These are phyloP conservation scores for Alternaria triticimaculans DNA, from an alignment of 2,329 filamentous ascomycete species.

Conservation along the genomic window DNA sequence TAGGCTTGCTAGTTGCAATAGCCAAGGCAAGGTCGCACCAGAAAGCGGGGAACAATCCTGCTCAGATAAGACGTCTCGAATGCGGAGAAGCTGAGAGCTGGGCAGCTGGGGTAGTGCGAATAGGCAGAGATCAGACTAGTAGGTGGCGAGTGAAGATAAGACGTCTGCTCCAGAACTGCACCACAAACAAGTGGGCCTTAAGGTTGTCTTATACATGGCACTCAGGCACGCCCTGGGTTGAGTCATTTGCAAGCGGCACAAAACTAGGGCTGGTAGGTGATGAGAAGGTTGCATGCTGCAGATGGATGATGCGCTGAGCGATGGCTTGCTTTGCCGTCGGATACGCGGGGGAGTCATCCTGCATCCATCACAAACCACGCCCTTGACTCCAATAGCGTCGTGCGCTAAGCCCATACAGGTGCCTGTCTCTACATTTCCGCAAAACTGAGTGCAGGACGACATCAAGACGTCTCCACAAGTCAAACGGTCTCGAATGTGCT, in stretches of 20 bases:
- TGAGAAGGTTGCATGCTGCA: conserved; percentile 22
- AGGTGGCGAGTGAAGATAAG: conserved; percentile 12
- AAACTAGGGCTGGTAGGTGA: not conserved
- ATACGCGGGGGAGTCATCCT: conserved; percentile 11
- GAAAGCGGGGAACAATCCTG: conserved; percentile 6
- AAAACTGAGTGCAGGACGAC: not conserved
- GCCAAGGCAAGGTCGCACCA: conserved; percentile 14
- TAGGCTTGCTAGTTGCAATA: conserved; percentile 10
- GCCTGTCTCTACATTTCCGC: not conserved
- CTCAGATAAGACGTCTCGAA: conserved; percentile 20
- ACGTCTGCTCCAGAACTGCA: not conserved
- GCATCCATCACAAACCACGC: conserved; percentile 14
- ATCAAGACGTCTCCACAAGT: not conserved
- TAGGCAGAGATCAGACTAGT: not conserved
- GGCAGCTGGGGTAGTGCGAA: conserved; percentile 10
- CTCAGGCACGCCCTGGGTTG: conserved; percentile 16
- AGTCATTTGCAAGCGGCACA: conserved; percentile 24
- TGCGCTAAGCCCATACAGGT: conserved; percentile 8
- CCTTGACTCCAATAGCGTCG: conserved; percentile 12
- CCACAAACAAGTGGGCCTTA: conserved; percentile 5
- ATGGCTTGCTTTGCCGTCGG: conserved; percentile 24
- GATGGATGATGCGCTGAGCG: conserved; percentile 18
- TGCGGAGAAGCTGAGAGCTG: conserved; percentile 28
- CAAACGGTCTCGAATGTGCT: conserved; percentile 4
- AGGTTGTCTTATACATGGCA: conserved; percentile 26